Percentiles rank a stretch among this genome's conserved stretches.
Conservation (phyloP, 306 rosid species). For the Trichosanthes truncata region DNA sequence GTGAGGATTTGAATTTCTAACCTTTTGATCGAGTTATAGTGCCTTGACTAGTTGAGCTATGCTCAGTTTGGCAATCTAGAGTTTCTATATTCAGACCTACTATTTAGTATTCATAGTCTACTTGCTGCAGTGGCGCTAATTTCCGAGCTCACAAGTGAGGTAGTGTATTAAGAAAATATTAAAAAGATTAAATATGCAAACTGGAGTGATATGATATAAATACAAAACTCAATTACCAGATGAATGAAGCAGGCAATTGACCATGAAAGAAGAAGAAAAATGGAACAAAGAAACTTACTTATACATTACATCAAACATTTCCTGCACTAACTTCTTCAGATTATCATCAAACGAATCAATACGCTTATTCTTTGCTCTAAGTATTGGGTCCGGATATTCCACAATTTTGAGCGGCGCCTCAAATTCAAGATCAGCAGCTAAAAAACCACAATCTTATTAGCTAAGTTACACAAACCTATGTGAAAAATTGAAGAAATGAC, state of each 20-base stretch:
- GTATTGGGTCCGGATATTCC: constrained; percentile 64
- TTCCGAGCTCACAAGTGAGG: not conserved
- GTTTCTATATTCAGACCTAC: not conserved
- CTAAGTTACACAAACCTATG: not conserved
- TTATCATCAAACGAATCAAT: constrained; percentile 54
- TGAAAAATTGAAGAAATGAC: not conserved
- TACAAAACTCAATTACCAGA: not conserved
- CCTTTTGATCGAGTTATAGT: too few species aligned
- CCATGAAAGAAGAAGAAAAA: not conserved
- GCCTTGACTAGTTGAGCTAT: too few species aligned
- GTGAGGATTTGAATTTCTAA: too few species aligned
- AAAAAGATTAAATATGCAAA: not conserved
- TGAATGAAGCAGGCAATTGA: not conserved
- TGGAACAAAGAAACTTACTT: constrained; percentile 31
- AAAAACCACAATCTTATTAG: not conserved
- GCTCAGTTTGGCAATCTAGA: too few species aligned
- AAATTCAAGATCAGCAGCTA: constrained; percentile 62
- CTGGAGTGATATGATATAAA: not conserved
- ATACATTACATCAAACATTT: constrained; percentile 93
- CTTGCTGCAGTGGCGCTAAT: not conserved
- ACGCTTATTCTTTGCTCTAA: constrained; percentile 71
- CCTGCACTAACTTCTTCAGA: constrained; percentile 56
- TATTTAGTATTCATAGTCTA: not conserved
- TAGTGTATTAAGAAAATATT: not conserved
- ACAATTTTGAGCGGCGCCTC: constrained; percentile 58